phyloP scores from a whole-genome alignment of 1,284 basidiomycete species.

The Melampsora americana region DNA sequence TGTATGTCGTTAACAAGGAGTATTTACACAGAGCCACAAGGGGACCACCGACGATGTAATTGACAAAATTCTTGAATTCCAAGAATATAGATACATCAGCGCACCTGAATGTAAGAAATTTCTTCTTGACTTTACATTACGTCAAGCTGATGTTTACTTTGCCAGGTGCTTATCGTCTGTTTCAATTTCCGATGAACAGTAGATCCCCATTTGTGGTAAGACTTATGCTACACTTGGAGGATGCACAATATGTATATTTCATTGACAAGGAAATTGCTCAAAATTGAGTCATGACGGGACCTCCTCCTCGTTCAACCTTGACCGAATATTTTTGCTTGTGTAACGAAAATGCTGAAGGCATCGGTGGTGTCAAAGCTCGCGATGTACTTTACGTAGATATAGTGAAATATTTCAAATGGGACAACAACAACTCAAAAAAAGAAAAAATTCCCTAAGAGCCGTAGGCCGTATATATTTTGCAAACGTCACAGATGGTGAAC shows the following conservation, averaged over 20 bases:
- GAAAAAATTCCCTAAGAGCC: too few relatives aligned
- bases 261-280: not conserved
- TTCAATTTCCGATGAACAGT: not conserved
- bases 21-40: too few relatives aligned
- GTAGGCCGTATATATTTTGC: too few relatives aligned
- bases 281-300: not conserved
- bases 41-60: too few relatives aligned
- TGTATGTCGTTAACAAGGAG: accelerated
- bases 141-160: not conserved
- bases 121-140: too few relatives aligned
- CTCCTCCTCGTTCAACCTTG: not conserved
- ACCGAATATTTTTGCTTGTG: conserved; percentile 3
- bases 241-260: not conserved
- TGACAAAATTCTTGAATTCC: not conserved
- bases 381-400: not conserved
- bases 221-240: not conserved
- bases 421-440: too few relatives aligned
- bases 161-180: not conserved
- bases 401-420: not conserved
- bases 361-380: not conserved
- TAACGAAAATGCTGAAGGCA: not conserved
- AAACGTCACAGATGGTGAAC: too few relatives aligned
- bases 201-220: not conserved
- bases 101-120: not conserved
- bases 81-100: conserved; percentile 1